phyloP scores from a whole-genome alignment of 345 rosid species.

The Erysimum cheiranthoides region DNA sequence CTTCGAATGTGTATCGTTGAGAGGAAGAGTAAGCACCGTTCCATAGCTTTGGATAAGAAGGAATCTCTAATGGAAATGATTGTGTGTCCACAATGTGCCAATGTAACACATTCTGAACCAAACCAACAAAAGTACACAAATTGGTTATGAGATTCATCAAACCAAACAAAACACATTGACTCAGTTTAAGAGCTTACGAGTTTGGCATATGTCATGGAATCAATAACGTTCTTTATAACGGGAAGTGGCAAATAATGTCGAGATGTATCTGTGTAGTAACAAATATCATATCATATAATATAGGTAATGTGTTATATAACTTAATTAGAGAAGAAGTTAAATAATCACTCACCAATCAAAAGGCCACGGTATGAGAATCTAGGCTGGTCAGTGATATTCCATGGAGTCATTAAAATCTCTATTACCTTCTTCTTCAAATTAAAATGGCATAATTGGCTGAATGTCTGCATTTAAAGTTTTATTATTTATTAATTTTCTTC shows the following conservation, averaged over 20 bases:
- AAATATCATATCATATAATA: slow-evolving; percentile 12
- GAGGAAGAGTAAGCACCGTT: slow-evolving; percentile 65
- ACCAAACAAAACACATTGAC: background rate
- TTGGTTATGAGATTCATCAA: slow-evolving; percentile 14
- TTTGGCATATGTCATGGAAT: slow-evolving; percentile 75
- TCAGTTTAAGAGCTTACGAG: slow-evolving; percentile 51
- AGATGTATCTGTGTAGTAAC: slow-evolving; percentile 69
- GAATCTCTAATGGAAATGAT: slow-evolving; percentile 75
- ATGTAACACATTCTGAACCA: slow-evolving; percentile 68
- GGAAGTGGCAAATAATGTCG: slow-evolving; percentile 73
- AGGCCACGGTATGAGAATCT: slow-evolving; percentile 78
- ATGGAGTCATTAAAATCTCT: slow-evolving; percentile 62
- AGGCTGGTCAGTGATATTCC: slow-evolving; percentile 68
- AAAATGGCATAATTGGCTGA: slow-evolving; percentile 73
- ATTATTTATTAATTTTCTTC: background rate
- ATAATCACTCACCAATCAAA: slow-evolving; percentile 57
- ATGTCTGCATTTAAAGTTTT: slow-evolving; percentile 57
- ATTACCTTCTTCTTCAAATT: slow-evolving; percentile 52
- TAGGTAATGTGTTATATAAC: background rate
- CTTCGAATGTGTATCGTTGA: slow-evolving; percentile 62
- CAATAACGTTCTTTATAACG: slow-evolving; percentile 68
- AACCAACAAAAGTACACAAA: background rate
- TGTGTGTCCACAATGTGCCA: slow-evolving; percentile 81
- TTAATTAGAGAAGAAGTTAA: background rate
- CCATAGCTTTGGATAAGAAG: slow-evolving; percentile 82